Percentiles rank a stretch among this genome's conserved stretches.
phyloP scores from a whole-genome alignment of 768 basidiomycete genomes.

The Kwoniella sp. region DNA sequence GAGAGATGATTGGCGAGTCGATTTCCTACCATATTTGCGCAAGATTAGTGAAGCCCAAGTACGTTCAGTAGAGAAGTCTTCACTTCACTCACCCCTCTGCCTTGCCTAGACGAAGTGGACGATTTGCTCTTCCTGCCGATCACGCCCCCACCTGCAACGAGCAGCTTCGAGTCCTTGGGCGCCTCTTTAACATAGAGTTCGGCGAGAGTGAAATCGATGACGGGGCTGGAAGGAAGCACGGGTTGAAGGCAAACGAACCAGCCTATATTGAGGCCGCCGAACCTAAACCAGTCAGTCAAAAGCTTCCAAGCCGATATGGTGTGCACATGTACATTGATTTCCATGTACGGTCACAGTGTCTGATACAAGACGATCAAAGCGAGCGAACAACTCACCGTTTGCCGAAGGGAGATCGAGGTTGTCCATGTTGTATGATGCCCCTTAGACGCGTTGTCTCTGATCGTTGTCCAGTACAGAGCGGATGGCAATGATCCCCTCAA shows the following conservation, averaged over 20 bases:
- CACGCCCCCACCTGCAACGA: constrained; percentile 10
- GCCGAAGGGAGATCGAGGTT: background rate
- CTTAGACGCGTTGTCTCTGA: background rate
- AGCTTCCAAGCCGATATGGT: too few species aligned
- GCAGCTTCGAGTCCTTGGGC: background rate
- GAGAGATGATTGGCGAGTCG: constrained; percentile 30
- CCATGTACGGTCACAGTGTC: too few species aligned
- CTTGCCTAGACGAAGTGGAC: background rate
- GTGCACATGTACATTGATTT: too few species aligned
- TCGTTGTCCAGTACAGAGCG: background rate
- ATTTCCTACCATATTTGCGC: constrained; percentile 1
- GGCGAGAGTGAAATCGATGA: constrained; percentile 2
- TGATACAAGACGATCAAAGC: too few species aligned
- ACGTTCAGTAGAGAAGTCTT: background rate
- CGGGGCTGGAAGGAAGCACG: background rate
- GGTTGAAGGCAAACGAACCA: constrained; percentile 22
- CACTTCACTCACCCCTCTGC: constrained; percentile 4
- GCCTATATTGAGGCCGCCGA: too few species aligned
- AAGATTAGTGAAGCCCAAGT: background rate
- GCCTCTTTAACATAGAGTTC: background rate
- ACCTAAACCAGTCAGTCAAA: too few species aligned
- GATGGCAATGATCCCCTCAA: too few species aligned
- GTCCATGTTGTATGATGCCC: constrained; percentile 1
- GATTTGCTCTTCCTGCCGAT: constrained; percentile 22
- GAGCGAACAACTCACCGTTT: background rate